Conservation (phyloP, 2,329 filamentous ascomycete genomes). For the Sphaerulina musiva region DNA sequence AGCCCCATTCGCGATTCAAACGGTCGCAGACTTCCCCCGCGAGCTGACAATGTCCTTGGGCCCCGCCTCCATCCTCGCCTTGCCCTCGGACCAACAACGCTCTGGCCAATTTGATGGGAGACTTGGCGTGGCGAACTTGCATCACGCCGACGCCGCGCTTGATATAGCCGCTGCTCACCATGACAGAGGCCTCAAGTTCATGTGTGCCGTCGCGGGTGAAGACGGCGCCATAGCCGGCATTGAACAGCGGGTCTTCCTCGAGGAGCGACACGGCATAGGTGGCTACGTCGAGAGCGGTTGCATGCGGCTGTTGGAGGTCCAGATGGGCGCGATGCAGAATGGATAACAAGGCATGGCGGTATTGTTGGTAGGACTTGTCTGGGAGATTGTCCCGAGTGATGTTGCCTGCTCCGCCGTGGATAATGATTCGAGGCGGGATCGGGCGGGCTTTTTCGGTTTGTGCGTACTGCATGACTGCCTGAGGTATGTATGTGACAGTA, state of each 20-base stretch:
- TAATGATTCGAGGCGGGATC: constrained; percentile 41
- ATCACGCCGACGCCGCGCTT: constrained; percentile 77
- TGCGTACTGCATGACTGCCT: constrained; percentile 8
- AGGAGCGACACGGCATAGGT: constrained; percentile 68
- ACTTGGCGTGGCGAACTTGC: constrained; percentile 65
- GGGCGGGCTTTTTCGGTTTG: constrained; percentile 16
- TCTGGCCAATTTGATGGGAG: constrained; percentile 68
- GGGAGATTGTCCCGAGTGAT: constrained; percentile 39
- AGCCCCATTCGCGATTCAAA: constrained; percentile 60
- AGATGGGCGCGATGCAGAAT: constrained; percentile 32
- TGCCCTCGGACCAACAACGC: constrained; percentile 65
- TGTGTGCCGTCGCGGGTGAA: constrained; percentile 78
- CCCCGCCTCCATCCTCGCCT: constrained; percentile 51
- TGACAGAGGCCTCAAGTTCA: constrained; percentile 79
- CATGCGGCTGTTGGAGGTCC: constrained; percentile 32
- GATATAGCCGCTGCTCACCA: constrained; percentile 66
- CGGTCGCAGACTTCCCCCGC: constrained; percentile 62
- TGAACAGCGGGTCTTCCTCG: constrained; percentile 77
- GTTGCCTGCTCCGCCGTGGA: constrained; percentile 46
- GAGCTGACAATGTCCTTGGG: constrained; percentile 64
- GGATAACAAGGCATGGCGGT: constrained; percentile 35
- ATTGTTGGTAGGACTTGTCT: constrained; percentile 32
- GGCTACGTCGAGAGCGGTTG: constrained; percentile 64
- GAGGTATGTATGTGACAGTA: not conserved
- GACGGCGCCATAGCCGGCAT: constrained; percentile 75